Percentiles rank a stretch among this genome's conserved stretches.
Conservation (phyloP, 2,329 filamentous ascomycete genomes). For the Trichoderma atrobrunneum region DNA sequence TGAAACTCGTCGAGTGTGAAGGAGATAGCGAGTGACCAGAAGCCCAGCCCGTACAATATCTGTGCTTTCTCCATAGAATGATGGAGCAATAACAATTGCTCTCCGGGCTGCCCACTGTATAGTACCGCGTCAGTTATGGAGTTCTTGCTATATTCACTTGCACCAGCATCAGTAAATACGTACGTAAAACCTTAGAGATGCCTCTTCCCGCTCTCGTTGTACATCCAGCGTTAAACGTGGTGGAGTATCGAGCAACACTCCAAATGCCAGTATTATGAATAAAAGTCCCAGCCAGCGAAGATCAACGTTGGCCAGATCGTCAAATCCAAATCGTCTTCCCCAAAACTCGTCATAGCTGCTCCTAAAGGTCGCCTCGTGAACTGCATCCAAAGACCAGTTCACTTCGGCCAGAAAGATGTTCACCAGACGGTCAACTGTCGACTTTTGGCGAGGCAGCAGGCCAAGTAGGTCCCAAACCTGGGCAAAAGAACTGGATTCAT, state of each 20-base stretch:
- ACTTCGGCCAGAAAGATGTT: background rate
- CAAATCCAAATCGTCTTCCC: conserved; percentile 5
- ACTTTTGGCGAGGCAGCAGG: background rate
- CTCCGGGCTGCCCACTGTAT: background rate
- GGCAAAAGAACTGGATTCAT: conserved; percentile 7
- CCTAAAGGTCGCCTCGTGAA: background rate
- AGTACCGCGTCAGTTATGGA: background rate
- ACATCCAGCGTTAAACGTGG: background rate
- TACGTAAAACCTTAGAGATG: conserved; percentile 5
- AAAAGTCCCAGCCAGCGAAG: conserved; percentile 1
- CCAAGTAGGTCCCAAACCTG: conserved; percentile 6
- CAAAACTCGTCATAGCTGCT: conserved; percentile 12
- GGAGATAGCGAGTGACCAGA: conserved; percentile 5
- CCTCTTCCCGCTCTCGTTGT: conserved; percentile 8
- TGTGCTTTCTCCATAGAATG: conserved; percentile 6
- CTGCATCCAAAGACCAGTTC: conserved; percentile 11
- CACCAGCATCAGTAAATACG: background rate
- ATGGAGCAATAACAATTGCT: conserved; percentile 10
- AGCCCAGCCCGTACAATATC: conserved; percentile 10
- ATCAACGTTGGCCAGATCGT: conserved; percentile 6
- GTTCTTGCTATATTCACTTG: background rate
- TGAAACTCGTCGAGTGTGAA: background rate
- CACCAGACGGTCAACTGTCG: background rate
- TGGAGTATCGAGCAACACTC: background rate
- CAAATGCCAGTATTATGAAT: conserved; percentile 12